Evolutionary conservation across 352 stramenopile species (phyloP).

Genomic region (Phytopythium chamaehyphon): DNA sequence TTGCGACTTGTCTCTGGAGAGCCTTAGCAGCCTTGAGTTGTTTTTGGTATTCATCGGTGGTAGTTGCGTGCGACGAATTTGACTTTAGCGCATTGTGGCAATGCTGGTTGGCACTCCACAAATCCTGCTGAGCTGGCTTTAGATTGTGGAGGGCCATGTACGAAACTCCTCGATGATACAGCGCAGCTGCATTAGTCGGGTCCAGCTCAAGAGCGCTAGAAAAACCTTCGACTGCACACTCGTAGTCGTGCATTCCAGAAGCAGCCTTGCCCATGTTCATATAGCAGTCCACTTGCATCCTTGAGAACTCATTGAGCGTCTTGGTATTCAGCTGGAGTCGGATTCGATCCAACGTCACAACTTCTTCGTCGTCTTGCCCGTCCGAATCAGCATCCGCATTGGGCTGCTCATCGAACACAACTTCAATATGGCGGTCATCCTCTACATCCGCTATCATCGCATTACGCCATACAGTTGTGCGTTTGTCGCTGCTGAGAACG

Average conservation of each 20-base stretch:
- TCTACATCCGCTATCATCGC: conserved; percentile 72
- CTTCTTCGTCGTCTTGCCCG: conserved; percentile 62
- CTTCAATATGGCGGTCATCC: conserved; percentile 30
- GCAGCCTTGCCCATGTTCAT: conserved; percentile 86
- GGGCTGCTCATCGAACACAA: conserved; percentile 46
- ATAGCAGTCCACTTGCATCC: conserved; percentile 53
- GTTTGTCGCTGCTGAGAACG: background rate
- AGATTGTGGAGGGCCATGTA: conserved; percentile 63
- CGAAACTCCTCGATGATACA: conserved; percentile 70
- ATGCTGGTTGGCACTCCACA: conserved; percentile 61
- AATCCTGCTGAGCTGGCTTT: conserved; percentile 53
- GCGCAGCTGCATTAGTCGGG: conserved; percentile 42
- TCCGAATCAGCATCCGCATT: conserved; percentile 22
- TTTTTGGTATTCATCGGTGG: background rate
- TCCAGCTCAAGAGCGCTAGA: conserved; percentile 39
- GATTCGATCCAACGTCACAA: conserved; percentile 40
- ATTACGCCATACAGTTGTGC: conserved; percentile 22
- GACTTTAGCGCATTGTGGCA: conserved; percentile 44
- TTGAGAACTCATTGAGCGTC: conserved; percentile 43
- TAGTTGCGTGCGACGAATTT: conserved; percentile 11
- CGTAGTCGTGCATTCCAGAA: conserved; percentile 45
- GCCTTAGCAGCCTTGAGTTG: conserved; percentile 23
- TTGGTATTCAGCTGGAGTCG: conserved; percentile 53
- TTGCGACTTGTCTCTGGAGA: conserved; percentile 44
- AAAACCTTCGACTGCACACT: conserved; percentile 58